Evolutionary conservation across 352 stramenopile species (phyloP), one percentile per base, ranked within the genome.

Genomic region (Globisporangium yorkense): DNA sequence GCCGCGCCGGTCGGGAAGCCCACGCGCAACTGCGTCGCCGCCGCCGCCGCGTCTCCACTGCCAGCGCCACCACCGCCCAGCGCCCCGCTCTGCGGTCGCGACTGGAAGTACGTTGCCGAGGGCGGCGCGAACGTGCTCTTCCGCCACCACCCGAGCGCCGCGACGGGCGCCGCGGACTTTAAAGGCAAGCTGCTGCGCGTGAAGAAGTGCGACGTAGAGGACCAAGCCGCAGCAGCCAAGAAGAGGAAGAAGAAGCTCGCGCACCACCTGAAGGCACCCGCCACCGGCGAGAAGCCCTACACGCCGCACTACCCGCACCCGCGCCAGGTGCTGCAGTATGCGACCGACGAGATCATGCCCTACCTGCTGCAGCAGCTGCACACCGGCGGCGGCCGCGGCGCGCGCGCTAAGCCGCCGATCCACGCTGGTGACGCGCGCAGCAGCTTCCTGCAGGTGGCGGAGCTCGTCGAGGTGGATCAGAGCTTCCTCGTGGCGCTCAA

Each of bases 81-180:
- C 61, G 60, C 16, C 33, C 45, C 52, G 0, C 67, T 91, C 24
- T 52, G 58, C 8, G 77, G 76, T 12, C 61, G 59, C 46, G 84
- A 96, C 61, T 96, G 87, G 87, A 90, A 87, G 57, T 96, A 96
- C 67, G 80, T 94, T 46, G 82, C 80, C 7, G 87, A 96, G 54
- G 87, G 87, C 37, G 87, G 83, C 57, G 84, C 87, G 12, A 96
- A 96, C 68, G 80, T 96, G 39, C 63, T 93, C 12, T 92, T 92
- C 62, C 83, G 84, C 10, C 85, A 94, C 62, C 70, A 82, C 27
- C 77, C 77, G 40, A 39, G 51, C n/a, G 47, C 18, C 33, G 51
- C 13, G 59, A 54, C 47, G 9, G 48, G 65, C 1, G 63, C 67
- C 2, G 46, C 46, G 13, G 64, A 73, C 15, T 90, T 96, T 33